These are phyloP conservation scores for Afroboletus lepidellus DNA, from an alignment of 1,284 basidiomycete species.

Conservation along the genomic window DNA sequence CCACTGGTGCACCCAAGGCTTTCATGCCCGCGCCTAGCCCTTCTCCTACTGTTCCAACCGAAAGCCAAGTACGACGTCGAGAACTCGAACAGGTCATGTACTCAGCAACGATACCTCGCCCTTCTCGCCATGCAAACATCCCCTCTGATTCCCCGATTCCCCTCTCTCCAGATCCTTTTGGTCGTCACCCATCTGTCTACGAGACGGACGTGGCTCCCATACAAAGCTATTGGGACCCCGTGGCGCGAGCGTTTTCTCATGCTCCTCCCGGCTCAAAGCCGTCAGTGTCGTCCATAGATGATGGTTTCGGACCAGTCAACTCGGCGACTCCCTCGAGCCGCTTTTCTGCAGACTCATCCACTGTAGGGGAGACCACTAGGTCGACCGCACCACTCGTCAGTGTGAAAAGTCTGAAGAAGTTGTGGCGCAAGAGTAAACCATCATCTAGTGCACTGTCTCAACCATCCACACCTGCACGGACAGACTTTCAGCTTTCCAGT, in stretches of 20 bases:
- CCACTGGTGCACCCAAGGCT: constrained; percentile 54
- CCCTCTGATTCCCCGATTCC: constrained; percentile 56
- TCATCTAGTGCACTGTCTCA: constrained; percentile 34
- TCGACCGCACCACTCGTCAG: constrained; percentile 46
- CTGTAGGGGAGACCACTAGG: constrained; percentile 33
- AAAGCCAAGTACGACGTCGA: constrained; percentile 52
- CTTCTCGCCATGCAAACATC: constrained; percentile 21
- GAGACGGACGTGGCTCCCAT: constrained; percentile 31
- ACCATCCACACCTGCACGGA: constrained; percentile 31
- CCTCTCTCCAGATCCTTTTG: constrained; percentile 76
- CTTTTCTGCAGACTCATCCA: constrained; percentile 69
- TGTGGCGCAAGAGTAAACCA: constrained; percentile 73
- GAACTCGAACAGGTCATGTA: constrained; percentile 51
- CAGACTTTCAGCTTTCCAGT: constrained; percentile 21
- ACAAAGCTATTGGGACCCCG: constrained; percentile 43
- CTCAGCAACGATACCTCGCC: constrained; percentile 37
- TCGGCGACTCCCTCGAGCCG: constrained; percentile 50
- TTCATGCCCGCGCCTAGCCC: constrained; percentile 35
- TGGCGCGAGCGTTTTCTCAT: constrained; percentile 22
- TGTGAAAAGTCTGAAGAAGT: constrained; percentile 66
- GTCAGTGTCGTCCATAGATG: constrained; percentile 27
- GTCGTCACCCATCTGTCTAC: constrained; percentile 57
- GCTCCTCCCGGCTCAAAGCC: constrained; percentile 22
- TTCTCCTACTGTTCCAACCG: constrained; percentile 40
- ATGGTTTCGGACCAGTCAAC: constrained; percentile 11